Evolutionary conservation across 768 basidiomycete species (phyloP).

Genomic region (Rhodotorula paludigena): DNA sequence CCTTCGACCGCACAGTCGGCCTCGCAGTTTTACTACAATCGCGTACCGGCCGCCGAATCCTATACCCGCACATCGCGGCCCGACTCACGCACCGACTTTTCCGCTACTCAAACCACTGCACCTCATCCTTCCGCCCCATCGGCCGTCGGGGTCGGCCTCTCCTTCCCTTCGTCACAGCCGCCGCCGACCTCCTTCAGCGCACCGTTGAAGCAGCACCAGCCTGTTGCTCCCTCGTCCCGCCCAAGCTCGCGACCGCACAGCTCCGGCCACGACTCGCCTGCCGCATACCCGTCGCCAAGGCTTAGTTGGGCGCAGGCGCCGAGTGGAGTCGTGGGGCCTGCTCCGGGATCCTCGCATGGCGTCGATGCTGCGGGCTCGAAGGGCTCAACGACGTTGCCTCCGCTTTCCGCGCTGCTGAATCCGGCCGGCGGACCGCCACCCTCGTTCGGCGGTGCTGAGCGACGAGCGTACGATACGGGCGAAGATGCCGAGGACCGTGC

Average conservation of each 20-base stretch:
- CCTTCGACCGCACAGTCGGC: neutral
- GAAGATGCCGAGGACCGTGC: conserved; percentile 12
- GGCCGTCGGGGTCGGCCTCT: too few relatives aligned
- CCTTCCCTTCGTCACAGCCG: neutral
- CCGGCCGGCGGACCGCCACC: neutral
- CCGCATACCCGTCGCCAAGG: neutral
- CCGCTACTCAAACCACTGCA: neutral
- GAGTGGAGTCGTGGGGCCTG: neutral
- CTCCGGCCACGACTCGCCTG: neutral
- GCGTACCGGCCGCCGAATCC: conserved; percentile 23
- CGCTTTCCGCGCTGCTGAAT: conserved; percentile 23
- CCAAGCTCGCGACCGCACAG: too few relatives aligned
- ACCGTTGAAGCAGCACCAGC: neutral
- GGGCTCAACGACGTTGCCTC: conserved; percentile 8
- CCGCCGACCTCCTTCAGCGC: neutral
- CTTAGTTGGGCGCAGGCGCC: neutral
- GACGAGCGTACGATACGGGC: neutral
- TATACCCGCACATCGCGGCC: conserved; percentile 22
- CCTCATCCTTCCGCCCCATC: neutral
- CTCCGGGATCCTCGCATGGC: too few relatives aligned
- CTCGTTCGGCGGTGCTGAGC: neutral
- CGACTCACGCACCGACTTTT: neutral
- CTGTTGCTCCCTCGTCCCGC: too few relatives aligned
- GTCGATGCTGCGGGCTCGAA: neutral
- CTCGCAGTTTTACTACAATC: conserved; percentile 26